Evolutionary conservation across 179 eudicot genomes (phyloP).

Genomic region (Sideroxylon spinosum): DNA sequence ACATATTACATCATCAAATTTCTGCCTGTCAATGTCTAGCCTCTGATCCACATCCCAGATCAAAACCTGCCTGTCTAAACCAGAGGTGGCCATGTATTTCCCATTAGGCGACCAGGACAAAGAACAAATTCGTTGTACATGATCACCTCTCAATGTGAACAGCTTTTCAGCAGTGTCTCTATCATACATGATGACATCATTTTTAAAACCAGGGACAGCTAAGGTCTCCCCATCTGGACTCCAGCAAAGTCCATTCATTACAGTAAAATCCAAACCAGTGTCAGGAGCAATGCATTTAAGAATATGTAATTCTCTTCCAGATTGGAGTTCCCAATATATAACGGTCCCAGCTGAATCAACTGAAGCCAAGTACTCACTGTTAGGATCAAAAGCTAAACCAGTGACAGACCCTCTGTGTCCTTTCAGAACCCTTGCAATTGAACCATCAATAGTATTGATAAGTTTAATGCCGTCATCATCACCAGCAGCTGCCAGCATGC

Average conservation of each 20-base stretch:
- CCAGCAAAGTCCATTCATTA: conserved; percentile 65
- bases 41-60: conserved; percentile 83
- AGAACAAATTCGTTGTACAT: conserved; percentile 68
- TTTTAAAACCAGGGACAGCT: conserved; percentile 80
- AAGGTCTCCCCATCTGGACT: conserved; percentile 92
- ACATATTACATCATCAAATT: conserved; percentile 74
- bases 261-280: conserved; percentile 54
- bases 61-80: conserved; percentile 79
- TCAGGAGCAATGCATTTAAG: conserved; percentile 75
- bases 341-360: conserved; percentile 86
- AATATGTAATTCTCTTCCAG: conserved; percentile 59
- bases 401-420: conserved; percentile 83
- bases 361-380: conserved; percentile 83
- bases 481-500: conserved; percentile 95
- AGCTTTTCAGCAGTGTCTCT: conserved; percentile 96
- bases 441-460: conserved; percentile 86
- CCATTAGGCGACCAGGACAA: conserved; percentile 97
- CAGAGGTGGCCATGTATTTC: conserved; percentile 85
- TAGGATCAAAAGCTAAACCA: conserved; percentile 90
- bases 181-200: conserved; percentile 92
- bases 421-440: conserved; percentile 88
- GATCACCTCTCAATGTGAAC: conserved; percentile 79
- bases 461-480: conserved; percentile 98
- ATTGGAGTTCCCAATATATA: conserved; percentile 75
- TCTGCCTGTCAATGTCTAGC: conserved; percentile 87